Base-by-base conservation (phyloP, 2,329 filamentous ascomycete species). In the Akanthomyces muscarius region DNA sequence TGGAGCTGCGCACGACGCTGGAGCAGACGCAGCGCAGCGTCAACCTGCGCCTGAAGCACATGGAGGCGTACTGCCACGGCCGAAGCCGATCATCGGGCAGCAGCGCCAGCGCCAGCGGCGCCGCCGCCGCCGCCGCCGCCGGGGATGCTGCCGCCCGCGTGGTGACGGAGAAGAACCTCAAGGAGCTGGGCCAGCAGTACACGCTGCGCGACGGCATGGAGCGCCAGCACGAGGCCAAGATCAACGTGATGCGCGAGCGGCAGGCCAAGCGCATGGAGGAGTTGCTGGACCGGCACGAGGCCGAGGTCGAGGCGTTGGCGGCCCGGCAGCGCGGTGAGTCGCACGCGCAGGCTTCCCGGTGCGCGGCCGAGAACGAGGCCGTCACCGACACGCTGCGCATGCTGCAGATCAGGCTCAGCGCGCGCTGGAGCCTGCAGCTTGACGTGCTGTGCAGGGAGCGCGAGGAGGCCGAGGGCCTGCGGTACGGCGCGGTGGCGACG, bases 11-110 rank as follows among this genome's bases (percentile, higher is more conserved):
- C 13, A 71, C 76, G 5, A 78, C 77, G 0, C 72, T 87, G 18
- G 82, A 86, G 59, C 82, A 85, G 66, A 81, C 81, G 61, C 84
- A 86, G 69, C 77, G 78, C 63, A 85, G 82, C 66, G 79, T 87
- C 44, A 77, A 76, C 38, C 82, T 86, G 44, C 80, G 85, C 16
- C 75, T 88, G n/a, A 82, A 81, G 69, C 82, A 88, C 66, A 88
- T 88, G 86, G 85, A 88, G 68, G 85, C 84, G 6, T 88, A 88
- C 70, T 88, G 85, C 68, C 80, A 85, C 64, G 80, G 81, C 4
- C 76, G 77, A 38, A 76, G 71, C 28, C 72, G 74, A 2, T 16
- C 38, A 14, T 73, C 68, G 41, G 68, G 71, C 2, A 63, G 60
- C 1, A 67, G 71, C 4, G 77, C 4, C 28, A 18, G 36, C 21